Evolutionary conservation across 371 early-diverging fungal species (phyloP), one percentile per base, ranked within the genome.

Genomic region (Mucor saturninus): DNA sequence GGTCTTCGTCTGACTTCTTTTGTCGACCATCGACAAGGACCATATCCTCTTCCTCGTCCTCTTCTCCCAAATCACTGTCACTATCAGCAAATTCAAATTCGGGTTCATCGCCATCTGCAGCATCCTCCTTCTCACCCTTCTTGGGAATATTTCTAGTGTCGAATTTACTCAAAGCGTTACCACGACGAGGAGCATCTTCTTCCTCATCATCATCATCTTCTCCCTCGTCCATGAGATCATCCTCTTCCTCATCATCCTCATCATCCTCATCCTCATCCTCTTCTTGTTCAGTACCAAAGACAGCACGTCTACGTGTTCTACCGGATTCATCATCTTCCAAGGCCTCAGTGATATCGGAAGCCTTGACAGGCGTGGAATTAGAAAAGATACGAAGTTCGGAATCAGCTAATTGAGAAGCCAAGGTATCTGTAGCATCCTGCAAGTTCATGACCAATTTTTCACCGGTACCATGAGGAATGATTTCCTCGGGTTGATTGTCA

Each of bases 361-460:
- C 92, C 58, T 77, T 77, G 59, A 94, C 68, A 11, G 93, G 94
- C 29, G 85, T 76, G 8, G 96, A 89, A 15, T 81, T 79, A 8
- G 88, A 83, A 68, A 98, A 98, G 56, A 98, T 82, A 15, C 89
- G 87, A 63, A 98, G 75, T 49, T 92, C 86, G 64, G 91, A 90
- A 7, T 80, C 82, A 49, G 87, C 82, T 40, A 98, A 79, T 63
- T 91, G 88, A 42, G 93, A 90, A 21, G 90, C 90, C 35, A 95
- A 70, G 0, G 95, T 93, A 61, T 82, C 79, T 55, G 79, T 73
- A 26, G 89, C 91, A 67, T 94, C 93, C 74, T 98, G 97, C 50
- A 98, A 81, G 66, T 92, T 86, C 77, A 92, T 85, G 31, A 98
- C 96, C 88, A 98, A 90, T 57, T 89, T 84, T 69, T 97, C 97